A percentile compares a stretch with the other conserved stretches of the same genome.
These are phyloP conservation scores for Ephemerocybe angulata DNA, from an alignment of 768 basidiomycete species.

Conservation along the genomic window DNA sequence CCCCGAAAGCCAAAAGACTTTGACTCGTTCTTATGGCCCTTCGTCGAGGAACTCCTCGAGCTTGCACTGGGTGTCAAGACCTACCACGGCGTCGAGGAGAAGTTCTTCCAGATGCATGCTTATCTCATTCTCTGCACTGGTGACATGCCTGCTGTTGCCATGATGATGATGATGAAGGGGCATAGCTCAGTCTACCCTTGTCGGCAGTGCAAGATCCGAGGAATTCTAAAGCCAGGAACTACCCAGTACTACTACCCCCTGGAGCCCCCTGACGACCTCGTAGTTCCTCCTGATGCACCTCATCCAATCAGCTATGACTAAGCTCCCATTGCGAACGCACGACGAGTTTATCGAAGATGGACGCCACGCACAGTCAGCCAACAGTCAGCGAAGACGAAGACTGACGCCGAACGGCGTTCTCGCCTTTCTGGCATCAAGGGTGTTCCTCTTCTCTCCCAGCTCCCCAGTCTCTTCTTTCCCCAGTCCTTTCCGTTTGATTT, in stretches of 20 bases:
- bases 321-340: too few relatives aligned
- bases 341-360: conserved; percentile 16
- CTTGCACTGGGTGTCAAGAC: conserved; percentile 36
- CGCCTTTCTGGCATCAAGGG: conserved; percentile 33
- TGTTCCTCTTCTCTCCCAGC: conserved; percentile 24
- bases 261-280: conserved; percentile 18
- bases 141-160: conserved; percentile 20
- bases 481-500: conserved; percentile 41
- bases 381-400: conserved; percentile 18
- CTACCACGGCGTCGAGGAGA: conserved; percentile 15
- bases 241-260: conserved; percentile 28
- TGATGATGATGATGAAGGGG: conserved; percentile 35
- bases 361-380: conserved; percentile 10
- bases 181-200: conserved; percentile 35
- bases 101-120: conserved; percentile 13
- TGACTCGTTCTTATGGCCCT: conserved; percentile 41
- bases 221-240: conserved; percentile 12
- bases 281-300: not conserved
- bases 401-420: conserved; percentile 17
- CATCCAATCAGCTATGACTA: too few relatives aligned
- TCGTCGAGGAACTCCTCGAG: conserved; percentile 33
- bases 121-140: conserved; percentile 19
- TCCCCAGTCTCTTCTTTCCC: conserved; percentile 35
- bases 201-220: conserved; percentile 34
- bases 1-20: conserved; percentile 41